Evolutionary conservation across 306 rosid species (phyloP).

Genomic region (Hippophae rhamnoides): DNA sequence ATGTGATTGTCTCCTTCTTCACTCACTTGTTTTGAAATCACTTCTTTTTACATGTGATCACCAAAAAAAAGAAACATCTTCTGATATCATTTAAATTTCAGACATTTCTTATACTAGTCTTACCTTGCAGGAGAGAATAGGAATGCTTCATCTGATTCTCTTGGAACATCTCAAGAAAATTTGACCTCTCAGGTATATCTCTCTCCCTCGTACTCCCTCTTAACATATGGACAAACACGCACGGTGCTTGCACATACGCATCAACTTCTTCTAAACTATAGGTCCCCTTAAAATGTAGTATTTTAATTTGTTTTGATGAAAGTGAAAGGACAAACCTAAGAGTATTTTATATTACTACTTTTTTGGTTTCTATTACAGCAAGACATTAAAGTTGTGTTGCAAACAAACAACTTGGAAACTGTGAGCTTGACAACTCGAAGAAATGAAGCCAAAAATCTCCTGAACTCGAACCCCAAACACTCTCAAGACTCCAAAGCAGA

Average conservation of each 20-base stretch:
- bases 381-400: background rate
- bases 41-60: no score
- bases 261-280: no score
- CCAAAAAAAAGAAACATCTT: no score
- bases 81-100: slow-evolving; percentile 4
- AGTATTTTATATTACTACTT: background rate
- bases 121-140: slow-evolving; percentile 36
- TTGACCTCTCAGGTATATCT: slow-evolving; percentile 37
- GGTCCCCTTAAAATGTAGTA: no score
- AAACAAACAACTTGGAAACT: background rate
- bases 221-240: background rate
- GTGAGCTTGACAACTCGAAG: background rate
- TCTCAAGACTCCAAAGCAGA: background rate
- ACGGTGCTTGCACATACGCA: background rate
- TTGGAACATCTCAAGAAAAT: slow-evolving; percentile 19
- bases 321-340: no score
- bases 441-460: background rate
- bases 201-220: background rate
- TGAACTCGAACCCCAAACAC: no score
- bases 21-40: no score
- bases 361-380: background rate
- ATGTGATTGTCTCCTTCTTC: no score
- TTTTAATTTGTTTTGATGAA: no score
- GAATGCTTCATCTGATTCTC: slow-evolving; percentile 17
- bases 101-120: slow-evolving; percentile 3